Percentiles rank a stretch among this genome's conserved stretches.
Conservation (phyloP, 805 yeast species). For the Saturnispora dispora region DNA sequence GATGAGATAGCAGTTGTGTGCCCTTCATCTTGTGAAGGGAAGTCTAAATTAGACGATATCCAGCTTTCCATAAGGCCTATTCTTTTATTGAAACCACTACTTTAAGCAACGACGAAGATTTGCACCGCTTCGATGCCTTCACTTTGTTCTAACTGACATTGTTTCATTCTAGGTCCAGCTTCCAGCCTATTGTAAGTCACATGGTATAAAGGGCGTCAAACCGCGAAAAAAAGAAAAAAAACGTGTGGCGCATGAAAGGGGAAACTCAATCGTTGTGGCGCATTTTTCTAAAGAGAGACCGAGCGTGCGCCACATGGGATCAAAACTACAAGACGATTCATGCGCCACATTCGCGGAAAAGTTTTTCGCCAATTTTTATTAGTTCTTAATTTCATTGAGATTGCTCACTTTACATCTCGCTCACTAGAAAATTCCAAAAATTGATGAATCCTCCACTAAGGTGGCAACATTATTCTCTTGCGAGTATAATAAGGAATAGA, state of each 20-base stretch:
- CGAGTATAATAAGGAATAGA: background rate
- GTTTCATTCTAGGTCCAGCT: background rate
- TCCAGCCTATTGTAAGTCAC: background rate
- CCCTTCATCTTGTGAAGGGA: background rate
- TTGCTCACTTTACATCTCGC: background rate
- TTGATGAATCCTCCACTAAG: background rate
- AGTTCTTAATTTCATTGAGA: too few relatives aligned
- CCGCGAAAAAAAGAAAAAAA: too few relatives aligned
- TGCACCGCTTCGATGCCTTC: background rate
- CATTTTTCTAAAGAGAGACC: too few relatives aligned
- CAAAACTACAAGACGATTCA: background rate
- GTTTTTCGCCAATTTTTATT: background rate
- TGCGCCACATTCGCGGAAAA: background rate
- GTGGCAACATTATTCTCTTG: background rate
- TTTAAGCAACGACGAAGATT: background rate
- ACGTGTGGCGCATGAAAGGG: background rate
- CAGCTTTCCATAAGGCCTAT: background rate
- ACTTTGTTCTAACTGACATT: background rate
- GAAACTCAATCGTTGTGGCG: too few relatives aligned
- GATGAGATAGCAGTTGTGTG: background rate
- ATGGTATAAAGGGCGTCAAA: background rate
- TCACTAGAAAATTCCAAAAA: background rate
- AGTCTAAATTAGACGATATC: background rate
- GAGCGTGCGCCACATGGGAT: background rate
- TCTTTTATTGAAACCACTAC: too few relatives aligned